These are phyloP conservation scores for Didymella arachidicola DNA, from an alignment of 2,329 filamentous ascomycete genomes.

Conservation along the genomic window DNA sequence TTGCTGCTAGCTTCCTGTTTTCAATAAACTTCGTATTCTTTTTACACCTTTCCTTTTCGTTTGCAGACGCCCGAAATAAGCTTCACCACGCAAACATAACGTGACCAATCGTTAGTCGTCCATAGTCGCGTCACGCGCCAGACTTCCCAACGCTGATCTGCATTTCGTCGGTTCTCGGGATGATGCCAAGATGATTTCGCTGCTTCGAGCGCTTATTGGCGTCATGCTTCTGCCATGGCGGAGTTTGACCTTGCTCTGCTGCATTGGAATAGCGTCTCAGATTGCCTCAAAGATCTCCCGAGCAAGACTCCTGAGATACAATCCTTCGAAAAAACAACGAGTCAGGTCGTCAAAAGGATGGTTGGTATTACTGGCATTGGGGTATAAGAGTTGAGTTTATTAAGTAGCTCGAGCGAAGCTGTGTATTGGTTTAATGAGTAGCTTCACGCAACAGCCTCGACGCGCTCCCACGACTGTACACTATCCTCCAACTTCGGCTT, in stretches of 20 bases:
- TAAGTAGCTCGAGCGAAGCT: not conserved
- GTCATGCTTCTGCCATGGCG: not conserved
- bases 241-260: not conserved
- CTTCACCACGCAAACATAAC: constrained; percentile 6
- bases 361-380: not conserved
- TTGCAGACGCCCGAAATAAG: constrained; percentile 10
- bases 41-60: constrained; percentile 26
- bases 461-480: constrained; percentile 56
- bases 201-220: constrained; percentile 5
- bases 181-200: constrained; percentile 10
- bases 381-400: constrained; percentile 2
- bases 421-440: not conserved
- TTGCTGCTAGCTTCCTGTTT: constrained; percentile 6
- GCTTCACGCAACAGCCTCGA: constrained; percentile 14
- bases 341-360: not conserved
- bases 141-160: constrained; percentile 17
- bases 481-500: constrained; percentile 54
- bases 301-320: not conserved
- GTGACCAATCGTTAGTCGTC: constrained; percentile 17
- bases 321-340: not conserved
- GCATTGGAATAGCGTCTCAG: not conserved
- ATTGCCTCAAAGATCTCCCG: not conserved
- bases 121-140: constrained; percentile 11
- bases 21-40: constrained; percentile 28
- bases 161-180: constrained; percentile 12